Base-by-base conservation (phyloP, 345 rosid species). In the Lagerstroemia speciosa region DNA sequence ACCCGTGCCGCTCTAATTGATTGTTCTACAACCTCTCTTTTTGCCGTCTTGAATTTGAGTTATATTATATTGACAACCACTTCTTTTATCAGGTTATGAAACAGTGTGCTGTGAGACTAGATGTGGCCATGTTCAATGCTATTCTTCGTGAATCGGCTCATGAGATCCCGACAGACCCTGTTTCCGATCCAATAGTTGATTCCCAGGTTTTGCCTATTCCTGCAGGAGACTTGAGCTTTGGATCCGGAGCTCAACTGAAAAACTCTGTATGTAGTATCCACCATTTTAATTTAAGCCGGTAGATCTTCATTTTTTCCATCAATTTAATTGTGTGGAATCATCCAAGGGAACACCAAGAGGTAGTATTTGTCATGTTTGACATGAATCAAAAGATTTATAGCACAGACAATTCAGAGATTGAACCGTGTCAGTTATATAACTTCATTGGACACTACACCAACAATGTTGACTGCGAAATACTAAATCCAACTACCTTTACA, bases 61-160 rank as follows among this genome's bases (percentile, higher is more conserved):
- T 19, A 43, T 55, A 10, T 38, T 55, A 34, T 27, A 16, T 32
- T 55, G 22, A 11, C 11, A 3, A 6, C 68, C 16, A 38, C 62
- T 71, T 74, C n/a, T 65, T 71, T 70, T 31, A 64, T 68, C 77
- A 93, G 97, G 96, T 90, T 33, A 92, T 92, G 91, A 91, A 87
- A 65, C 91, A 83, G 46, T 95, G 99, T 73, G 74, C 90, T 17
- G 75, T 80, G 43, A 83, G 99, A 78, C 78, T 92, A 40, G 99
- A 95, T 83, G 92, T 92, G 31, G 99, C 98, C 38, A 90, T 92
- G 93, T 95, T 95, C 79, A 95, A 95, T 81, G 99, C 96, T 66
- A 92, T 95, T 72, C 82, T 94, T 17, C 86, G 97, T 0, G 99
- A 95, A 78, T 95, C 99, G 52, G 92, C 86, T 52, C 82, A 87